A percentile compares a stretch with the other conserved stretches of the same genome.
Conservation (phyloP, 2,329 filamentous ascomycete species). For the Setomelanomma holmii region DNA sequence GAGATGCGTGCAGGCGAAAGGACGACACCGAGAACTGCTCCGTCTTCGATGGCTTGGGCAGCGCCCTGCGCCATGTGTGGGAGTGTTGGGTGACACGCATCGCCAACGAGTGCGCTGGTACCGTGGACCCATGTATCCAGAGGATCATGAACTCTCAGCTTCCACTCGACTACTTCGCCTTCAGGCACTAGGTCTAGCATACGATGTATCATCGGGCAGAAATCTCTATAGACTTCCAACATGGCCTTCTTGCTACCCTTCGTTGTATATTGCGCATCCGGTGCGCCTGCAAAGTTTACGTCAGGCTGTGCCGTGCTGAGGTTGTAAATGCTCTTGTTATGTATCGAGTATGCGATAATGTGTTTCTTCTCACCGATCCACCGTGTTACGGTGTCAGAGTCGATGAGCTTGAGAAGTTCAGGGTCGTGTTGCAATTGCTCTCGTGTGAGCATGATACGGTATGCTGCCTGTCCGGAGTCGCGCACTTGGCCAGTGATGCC, state of each 20-base stretch:
- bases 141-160: slow-evolving; percentile 67
- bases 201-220: slow-evolving; percentile 66
- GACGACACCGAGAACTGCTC: slow-evolving; percentile 62
- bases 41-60: slow-evolving; percentile 71
- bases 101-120: slow-evolving; percentile 62
- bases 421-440: slow-evolving; percentile 71
- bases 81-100: slow-evolving; percentile 69
- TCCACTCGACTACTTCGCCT: slow-evolving; percentile 73
- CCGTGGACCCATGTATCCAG: slow-evolving; percentile 68
- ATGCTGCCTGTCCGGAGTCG: slow-evolving; percentile 78
- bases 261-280: slow-evolving; percentile 68
- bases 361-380: slow-evolving; percentile 80
- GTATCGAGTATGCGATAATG: slow-evolving; percentile 79
- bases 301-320: slow-evolving; percentile 69
- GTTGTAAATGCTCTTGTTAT: slow-evolving; percentile 72
- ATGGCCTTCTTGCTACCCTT: slow-evolving; percentile 67
- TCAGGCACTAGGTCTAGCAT: slow-evolving; percentile 68
- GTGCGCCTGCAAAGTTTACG: slow-evolving; percentile 63
- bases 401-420: slow-evolving; percentile 71
- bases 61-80: slow-evolving; percentile 71
- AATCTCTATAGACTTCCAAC: slow-evolving; percentile 65
- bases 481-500: slow-evolving; percentile 63
- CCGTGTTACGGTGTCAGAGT: slow-evolving; percentile 71
- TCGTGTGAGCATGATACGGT: slow-evolving; percentile 77
- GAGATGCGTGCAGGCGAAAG: slow-evolving; percentile 58